phyloP scores from a whole-genome alignment of 2,329 filamentous ascomycete genomes.

The Akanthomyces dipterigenus region DNA sequence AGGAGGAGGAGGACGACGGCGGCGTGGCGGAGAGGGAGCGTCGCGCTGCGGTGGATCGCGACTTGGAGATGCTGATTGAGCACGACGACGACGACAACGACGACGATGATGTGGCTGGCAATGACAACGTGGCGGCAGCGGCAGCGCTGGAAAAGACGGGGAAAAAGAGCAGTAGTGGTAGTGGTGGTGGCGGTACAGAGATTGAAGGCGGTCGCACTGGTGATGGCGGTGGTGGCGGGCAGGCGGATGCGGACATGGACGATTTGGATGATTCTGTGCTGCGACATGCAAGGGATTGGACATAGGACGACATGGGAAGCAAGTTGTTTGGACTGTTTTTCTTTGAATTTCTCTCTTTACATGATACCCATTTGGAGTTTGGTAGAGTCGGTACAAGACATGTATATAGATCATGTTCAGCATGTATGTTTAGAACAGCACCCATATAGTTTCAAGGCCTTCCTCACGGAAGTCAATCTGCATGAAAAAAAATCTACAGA shows the following conservation, averaged over 20 bases:
- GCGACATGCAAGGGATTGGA: neutral
- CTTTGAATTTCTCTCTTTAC: neutral
- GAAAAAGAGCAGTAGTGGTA: conserved; percentile 17
- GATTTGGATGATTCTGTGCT: conserved; percentile 3
- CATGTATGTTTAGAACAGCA: neutral
- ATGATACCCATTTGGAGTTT: conserved; percentile 2
- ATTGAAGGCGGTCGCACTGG: neutral
- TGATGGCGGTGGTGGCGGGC: neutral
- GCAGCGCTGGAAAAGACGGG: conserved; percentile 1
- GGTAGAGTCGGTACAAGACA: neutral
- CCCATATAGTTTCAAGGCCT: neutral
- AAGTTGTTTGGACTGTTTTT: neutral
- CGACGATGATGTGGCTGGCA: neutral
- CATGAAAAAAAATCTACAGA: conserved; percentile 14
- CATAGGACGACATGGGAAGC: neutral
- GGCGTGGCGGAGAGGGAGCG: conserved; percentile 25
- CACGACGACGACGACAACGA: conserved; percentile 25
- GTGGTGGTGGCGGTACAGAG: conserved; percentile 18
- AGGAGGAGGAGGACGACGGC: conserved; percentile 32
- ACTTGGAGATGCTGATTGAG: conserved; percentile 47
- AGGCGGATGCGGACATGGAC: conserved; percentile 10
- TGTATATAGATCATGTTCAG: neutral
- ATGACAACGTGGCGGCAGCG: neutral
- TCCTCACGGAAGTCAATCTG: neutral
- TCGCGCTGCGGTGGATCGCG: conserved; percentile 33